Conservation (phyloP, 768 basidiomycete genomes). For the Trametes villosa region DNA sequence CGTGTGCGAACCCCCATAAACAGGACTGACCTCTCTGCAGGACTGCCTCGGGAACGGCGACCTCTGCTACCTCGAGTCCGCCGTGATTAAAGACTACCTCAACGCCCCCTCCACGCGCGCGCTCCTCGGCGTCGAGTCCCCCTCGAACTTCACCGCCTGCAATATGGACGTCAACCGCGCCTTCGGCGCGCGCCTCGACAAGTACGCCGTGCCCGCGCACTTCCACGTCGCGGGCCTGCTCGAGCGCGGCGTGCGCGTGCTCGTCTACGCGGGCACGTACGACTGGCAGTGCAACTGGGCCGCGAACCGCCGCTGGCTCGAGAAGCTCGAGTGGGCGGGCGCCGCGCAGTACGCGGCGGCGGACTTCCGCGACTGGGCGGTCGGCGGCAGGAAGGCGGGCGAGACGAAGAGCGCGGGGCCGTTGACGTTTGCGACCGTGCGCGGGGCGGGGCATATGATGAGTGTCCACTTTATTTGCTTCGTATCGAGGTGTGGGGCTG, state of each 20-base stretch:
- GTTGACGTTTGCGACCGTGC: slow-evolving; percentile 66
- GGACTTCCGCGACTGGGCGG: slow-evolving; percentile 62
- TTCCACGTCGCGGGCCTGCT: slow-evolving; percentile 71
- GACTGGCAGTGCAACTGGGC: slow-evolving; percentile 85
- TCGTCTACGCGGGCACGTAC: slow-evolving; percentile 76
- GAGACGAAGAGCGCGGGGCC: slow-evolving; percentile 56
- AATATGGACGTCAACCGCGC: slow-evolving; percentile 49
- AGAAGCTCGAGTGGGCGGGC: slow-evolving; percentile 75
- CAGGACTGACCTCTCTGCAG: background rate
- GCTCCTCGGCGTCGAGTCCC: slow-evolving; percentile 49
- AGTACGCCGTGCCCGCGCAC: slow-evolving; percentile 58
- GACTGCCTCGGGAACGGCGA: slow-evolving; percentile 30
- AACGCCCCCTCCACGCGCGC: slow-evolving; percentile 48
- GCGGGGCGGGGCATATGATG: slow-evolving; percentile 68
- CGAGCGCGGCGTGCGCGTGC: slow-evolving; percentile 73
- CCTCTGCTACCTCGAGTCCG: slow-evolving; percentile 45
- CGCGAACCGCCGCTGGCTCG: slow-evolving; percentile 77
- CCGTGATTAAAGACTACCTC: slow-evolving; percentile 50
- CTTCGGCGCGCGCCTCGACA: slow-evolving; percentile 66
- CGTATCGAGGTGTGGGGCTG: slow-evolving; percentile 13
- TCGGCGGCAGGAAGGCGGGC: slow-evolving; percentile 59
- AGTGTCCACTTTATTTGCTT: slow-evolving; percentile 35
- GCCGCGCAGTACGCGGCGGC: slow-evolving; percentile 51
- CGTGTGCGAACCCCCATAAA: too few relatives aligned
- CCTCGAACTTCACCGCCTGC: slow-evolving; percentile 62